These are phyloP conservation scores for Aspergillus pseudotamarii DNA, from an alignment of 2,329 filamentous ascomycete genomes.

Conservation along the genomic window DNA sequence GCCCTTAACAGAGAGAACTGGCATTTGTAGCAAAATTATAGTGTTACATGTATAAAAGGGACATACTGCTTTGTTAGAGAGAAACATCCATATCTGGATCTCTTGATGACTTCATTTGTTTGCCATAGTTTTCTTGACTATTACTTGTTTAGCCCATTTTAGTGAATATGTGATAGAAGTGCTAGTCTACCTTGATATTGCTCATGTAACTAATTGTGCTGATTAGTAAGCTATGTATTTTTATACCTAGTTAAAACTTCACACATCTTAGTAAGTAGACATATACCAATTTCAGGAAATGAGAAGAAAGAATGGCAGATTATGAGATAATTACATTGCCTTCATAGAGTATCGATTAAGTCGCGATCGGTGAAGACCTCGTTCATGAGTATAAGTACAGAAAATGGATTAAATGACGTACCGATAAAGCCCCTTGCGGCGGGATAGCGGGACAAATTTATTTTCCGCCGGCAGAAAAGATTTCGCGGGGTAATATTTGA, in stretches of 20 bases:
- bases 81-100: too few species aligned
- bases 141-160: too few species aligned
- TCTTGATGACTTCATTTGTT: too few species aligned
- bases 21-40: too few species aligned
- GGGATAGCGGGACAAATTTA: slow-evolving; percentile 12
- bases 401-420: slow-evolving; percentile 20
- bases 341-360: background rate
- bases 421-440: slow-evolving; percentile 11
- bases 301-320: too few species aligned
- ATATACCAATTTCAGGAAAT: background rate
- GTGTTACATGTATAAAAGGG: too few species aligned
- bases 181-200: background rate
- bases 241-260: too few species aligned
- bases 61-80: too few species aligned
- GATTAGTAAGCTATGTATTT: background rate
- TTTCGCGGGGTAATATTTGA: slow-evolving; percentile 31
- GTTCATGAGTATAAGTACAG: background rate
- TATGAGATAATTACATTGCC: background rate
- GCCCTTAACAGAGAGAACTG: too few species aligned
- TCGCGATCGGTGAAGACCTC: background rate
- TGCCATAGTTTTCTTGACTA: too few species aligned
- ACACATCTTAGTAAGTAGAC: background rate
- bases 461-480: slow-evolving; percentile 29
- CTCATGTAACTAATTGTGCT: background rate
- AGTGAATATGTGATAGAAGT: too few species aligned